A percentile compares a stretch with the other conserved stretches of the same genome.
Evolutionary conservation across 495 filamentous ascomycete genomes (phyloP).

Genomic region (Hypoxylon crocopeplum): DNA sequence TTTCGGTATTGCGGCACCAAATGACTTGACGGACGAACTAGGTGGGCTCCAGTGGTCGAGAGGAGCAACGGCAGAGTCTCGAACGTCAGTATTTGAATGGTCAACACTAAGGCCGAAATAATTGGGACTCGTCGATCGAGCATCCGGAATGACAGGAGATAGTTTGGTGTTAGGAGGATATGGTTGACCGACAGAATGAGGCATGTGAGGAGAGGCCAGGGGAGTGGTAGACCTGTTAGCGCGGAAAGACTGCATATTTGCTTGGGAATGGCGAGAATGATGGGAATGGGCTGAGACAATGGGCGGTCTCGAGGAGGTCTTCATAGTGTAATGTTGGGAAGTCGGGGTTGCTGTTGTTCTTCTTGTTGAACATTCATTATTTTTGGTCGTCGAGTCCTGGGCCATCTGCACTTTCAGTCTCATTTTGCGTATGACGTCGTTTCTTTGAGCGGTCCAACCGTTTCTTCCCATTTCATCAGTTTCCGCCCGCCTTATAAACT

Average conservation of each 20-base stretch:
- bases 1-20: constrained; percentile 70
- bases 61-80: constrained; percentile 64
- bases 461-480: constrained; percentile 33
- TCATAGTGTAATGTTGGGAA: constrained; percentile 55
- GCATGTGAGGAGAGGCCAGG: constrained; percentile 47
- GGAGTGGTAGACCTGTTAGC: constrained; percentile 50
- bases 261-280: constrained; percentile 46
- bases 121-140: constrained; percentile 68
- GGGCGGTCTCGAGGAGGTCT: constrained; percentile 52
- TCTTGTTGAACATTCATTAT: constrained; percentile 41
- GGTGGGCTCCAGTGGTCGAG: constrained; percentile 76
- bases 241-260: constrained; percentile 49
- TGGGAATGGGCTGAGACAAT: constrained; percentile 43
- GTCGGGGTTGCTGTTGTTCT: background rate
- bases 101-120: constrained; percentile 83
- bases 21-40: constrained; percentile 71
- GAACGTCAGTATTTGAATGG: constrained; percentile 57
- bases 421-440: constrained; percentile 41
- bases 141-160: constrained; percentile 46
- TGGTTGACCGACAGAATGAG: constrained; percentile 54
- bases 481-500: constrained; percentile 29
- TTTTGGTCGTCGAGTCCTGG: constrained; percentile 39
- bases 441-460: constrained; percentile 22
- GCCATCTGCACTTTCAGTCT: constrained; percentile 35
- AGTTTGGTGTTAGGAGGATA: constrained; percentile 43